These are phyloP conservation scores for Bifiguratus adelaidae DNA, from an alignment of 192 early-diverging fungal genomes.

Conservation along the genomic window DNA sequence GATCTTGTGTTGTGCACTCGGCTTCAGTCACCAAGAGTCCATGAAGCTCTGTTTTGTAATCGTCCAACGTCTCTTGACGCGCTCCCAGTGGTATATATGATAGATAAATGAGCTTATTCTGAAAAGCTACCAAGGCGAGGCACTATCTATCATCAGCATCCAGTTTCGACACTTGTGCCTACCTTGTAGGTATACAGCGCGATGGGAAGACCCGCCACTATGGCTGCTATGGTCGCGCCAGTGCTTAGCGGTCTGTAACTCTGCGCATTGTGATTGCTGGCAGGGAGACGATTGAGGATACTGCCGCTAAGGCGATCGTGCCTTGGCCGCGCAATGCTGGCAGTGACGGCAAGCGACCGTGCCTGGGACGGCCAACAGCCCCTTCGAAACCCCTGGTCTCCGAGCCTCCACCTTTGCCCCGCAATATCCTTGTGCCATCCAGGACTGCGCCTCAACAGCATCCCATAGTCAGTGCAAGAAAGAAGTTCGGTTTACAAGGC, in stretches of 20 bases:
- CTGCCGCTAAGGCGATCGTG: too few species aligned
- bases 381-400: too few species aligned
- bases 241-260: not conserved
- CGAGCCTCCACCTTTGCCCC: too few species aligned
- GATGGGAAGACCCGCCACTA: not conserved
- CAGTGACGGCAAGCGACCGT: too few species aligned
- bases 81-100: slow-evolving; percentile 19
- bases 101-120: slow-evolving; percentile 32
- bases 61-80: slow-evolving; percentile 5
- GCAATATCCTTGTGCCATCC: too few species aligned
- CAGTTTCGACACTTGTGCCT: not conserved
- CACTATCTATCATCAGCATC: slow-evolving; percentile 9
- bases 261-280: not conserved
- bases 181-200: slow-evolving; percentile 8
- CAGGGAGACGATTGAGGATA: too few species aligned
- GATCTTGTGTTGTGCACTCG: too few species aligned
- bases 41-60: not conserved
- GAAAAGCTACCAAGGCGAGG: slow-evolving; percentile 21
- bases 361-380: too few species aligned
- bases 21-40: slow-evolving; percentile 4
- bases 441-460: too few species aligned
- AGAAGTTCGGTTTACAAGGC: too few species aligned
- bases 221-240: not conserved
- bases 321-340: too few species aligned
- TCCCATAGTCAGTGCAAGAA: too few species aligned